Evolutionary conservation across 2,329 filamentous ascomycete species (phyloP).

Genomic region (Talaromyces sp.): DNA sequence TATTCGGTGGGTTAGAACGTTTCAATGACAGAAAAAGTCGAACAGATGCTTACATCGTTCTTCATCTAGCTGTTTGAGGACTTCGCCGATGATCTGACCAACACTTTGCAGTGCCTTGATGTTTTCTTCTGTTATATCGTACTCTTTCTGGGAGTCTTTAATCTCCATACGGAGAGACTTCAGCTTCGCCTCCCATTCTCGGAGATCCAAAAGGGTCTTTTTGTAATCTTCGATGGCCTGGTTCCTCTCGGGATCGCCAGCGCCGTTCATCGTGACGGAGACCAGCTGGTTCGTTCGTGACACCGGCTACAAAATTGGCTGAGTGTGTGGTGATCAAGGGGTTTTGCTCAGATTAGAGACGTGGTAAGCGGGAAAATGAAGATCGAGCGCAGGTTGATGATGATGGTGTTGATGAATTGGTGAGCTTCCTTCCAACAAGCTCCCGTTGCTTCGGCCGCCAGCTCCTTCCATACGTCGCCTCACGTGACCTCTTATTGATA

Average conservation of each 20-base stretch:
- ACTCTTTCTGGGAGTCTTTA: constrained; percentile 91
- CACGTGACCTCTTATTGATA: constrained; percentile 6
- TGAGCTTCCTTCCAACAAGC: constrained; percentile 19
- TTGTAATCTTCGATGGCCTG: constrained; percentile 77
- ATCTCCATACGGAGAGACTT: constrained; percentile 93
- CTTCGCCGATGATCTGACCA: constrained; percentile 98
- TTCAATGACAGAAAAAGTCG: not conserved
- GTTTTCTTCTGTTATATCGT: constrained; percentile 96
- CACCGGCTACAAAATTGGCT: not conserved
- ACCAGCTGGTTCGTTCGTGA: constrained; percentile 8
- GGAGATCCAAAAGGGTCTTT: constrained; percentile 81
- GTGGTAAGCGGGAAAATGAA: not conserved
- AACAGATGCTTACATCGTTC: constrained; percentile 75
- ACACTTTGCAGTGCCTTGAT: constrained; percentile 99
- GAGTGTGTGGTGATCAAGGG: not conserved
- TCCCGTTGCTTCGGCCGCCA: constrained; percentile 11
- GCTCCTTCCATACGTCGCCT: constrained; percentile 7
- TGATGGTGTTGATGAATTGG: not conserved
- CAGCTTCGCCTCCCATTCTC: constrained; percentile 98
- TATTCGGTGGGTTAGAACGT: constrained; percentile 39
- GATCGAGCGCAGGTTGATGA: constrained; percentile 4
- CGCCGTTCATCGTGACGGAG: constrained; percentile 38
- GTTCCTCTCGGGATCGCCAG: constrained; percentile 56
- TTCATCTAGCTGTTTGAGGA: constrained; percentile 97
- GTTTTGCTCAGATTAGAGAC: not conserved